Evolutionary conservation across 768 basidiomycete species (phyloP).

Genomic region (Leccinum subgranulosum): DNA sequence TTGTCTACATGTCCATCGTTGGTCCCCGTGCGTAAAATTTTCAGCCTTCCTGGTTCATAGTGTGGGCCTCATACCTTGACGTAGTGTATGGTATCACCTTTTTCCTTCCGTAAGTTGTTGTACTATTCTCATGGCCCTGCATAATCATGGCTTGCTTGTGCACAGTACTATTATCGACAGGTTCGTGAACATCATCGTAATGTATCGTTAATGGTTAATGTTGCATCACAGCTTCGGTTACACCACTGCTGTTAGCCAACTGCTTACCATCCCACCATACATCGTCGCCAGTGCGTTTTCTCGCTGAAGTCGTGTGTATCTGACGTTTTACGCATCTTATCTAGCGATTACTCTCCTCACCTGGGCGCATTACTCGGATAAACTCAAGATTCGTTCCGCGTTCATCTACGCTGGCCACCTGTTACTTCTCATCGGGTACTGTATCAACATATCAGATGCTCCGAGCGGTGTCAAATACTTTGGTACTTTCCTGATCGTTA

Average conservation of each 20-base stretch:
- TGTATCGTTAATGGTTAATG: not conserved
- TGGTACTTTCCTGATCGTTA: slow-evolving; percentile 66
- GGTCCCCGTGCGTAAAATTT: slow-evolving; percentile 48
- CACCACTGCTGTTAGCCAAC: slow-evolving; percentile 51
- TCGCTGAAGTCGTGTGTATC: not conserved
- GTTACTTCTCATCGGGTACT: slow-evolving; percentile 55
- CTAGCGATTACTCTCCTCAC: slow-evolving; percentile 48
- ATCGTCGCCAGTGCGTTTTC: slow-evolving; percentile 51
- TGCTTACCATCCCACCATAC: slow-evolving; percentile 69
- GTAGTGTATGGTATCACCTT: slow-evolving; percentile 68
- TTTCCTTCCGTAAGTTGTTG: slow-evolving; percentile 58
- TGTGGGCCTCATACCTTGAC: not conserved
- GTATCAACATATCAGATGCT: slow-evolving; percentile 58
- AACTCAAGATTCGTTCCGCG: slow-evolving; percentile 49
- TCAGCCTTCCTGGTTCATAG: not conserved
- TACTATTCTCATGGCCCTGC: not conserved
- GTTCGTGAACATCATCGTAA: not conserved
- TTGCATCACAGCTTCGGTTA: slow-evolving; percentile 51
- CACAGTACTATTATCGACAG: not conserved
- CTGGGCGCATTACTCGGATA: slow-evolving; percentile 61
- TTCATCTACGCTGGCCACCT: slow-evolving; percentile 54
- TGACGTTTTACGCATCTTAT: not conserved
- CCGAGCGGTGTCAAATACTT: slow-evolving; percentile 62
- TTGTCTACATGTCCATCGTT: slow-evolving; percentile 46
- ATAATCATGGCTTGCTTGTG: not conserved